These are phyloP conservation scores for Capsicum baccatum DNA, from an alignment of 257 asterid genomes.

Conservation along the genomic window DNA sequence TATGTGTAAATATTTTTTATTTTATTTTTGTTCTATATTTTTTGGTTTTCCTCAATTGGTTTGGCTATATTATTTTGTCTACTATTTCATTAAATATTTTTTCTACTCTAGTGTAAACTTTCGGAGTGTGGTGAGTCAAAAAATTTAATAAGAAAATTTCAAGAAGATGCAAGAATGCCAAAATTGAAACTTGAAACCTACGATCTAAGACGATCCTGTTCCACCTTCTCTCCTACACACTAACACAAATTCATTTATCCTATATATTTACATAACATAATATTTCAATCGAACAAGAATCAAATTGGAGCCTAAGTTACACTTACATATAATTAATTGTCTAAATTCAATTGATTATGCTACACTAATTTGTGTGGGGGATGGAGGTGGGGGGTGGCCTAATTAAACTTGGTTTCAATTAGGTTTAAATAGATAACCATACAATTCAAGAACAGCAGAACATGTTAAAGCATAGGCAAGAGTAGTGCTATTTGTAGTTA, in stretches of 20 bases:
- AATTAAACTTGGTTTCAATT: background rate
- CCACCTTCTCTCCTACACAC: background rate
- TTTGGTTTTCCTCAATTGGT: too few relatives aligned
- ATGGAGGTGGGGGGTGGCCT: background rate
- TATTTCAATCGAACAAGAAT: background rate
- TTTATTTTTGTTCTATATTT: too few relatives aligned
- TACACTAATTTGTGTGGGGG: background rate
- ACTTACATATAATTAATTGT: background rate
- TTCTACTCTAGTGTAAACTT: background rate
- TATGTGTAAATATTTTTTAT: too few relatives aligned
- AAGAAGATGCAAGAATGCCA: background rate
- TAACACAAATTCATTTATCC: background rate
- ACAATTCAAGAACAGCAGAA: background rate
- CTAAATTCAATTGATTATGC: background rate
- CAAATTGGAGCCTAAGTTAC: background rate
- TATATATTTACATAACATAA: background rate
- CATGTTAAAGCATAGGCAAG: constrained; percentile 12
- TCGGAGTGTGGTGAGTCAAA: background rate
- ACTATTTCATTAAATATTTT: background rate
- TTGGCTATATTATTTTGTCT: background rate
- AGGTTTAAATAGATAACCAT: background rate
- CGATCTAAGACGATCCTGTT: background rate
- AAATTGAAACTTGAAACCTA: background rate
- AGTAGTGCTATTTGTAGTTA: background rate
- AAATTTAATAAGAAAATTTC: background rate